phyloP scores from a whole-genome alignment of 2,329 filamentous ascomycete genomes.

The Aureobasidium leucospermi region DNA sequence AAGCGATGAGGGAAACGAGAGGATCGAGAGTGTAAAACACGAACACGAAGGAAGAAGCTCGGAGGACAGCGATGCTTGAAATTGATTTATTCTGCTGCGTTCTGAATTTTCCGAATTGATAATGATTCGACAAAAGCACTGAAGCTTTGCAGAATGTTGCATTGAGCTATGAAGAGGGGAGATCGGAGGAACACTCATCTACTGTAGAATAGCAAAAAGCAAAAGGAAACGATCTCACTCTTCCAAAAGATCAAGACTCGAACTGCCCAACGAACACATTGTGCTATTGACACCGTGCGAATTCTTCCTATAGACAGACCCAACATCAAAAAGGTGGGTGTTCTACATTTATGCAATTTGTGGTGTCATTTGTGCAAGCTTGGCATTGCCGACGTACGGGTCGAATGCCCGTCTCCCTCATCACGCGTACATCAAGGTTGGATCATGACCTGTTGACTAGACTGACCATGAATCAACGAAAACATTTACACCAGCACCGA shows the following conservation, averaged over 20 bases:
- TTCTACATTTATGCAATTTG: no score
- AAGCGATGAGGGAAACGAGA: background rate
- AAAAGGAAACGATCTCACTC: background rate
- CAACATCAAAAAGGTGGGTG: no score
- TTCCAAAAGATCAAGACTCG: no score
- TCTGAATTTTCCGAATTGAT: background rate
- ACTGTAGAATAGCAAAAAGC: background rate
- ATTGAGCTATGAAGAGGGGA: background rate
- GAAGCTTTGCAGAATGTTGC: conserved; percentile 1
- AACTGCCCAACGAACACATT: no score
- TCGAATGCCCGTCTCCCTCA: background rate
- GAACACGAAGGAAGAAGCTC: background rate
- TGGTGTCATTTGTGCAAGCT: background rate
- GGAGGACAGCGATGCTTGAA: background rate
- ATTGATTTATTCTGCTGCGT: background rate
- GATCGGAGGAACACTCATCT: no score
- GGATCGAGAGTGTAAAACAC: background rate
- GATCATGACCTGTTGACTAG: background rate
- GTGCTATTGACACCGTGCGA: no score
- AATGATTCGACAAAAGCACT: background rate
- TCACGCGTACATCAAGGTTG: conserved; percentile 5
- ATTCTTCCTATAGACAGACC: no score
- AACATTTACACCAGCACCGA: background rate
- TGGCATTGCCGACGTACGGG: background rate
- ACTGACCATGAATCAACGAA: background rate